Conservation (phyloP, 2,329 filamentous ascomycete genomes). For the Verticillium longisporum region DNA sequence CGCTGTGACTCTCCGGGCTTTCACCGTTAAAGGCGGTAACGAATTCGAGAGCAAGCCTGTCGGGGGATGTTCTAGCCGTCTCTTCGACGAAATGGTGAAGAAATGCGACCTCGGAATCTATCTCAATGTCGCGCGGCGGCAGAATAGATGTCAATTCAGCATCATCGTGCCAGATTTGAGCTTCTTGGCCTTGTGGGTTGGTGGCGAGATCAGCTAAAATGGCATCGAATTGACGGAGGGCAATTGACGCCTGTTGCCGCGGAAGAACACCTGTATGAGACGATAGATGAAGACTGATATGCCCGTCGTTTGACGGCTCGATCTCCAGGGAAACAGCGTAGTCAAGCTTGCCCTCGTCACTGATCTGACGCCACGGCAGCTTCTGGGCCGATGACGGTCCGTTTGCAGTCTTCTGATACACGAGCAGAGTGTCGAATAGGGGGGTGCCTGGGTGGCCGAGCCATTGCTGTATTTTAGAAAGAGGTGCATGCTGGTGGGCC, state of each 20-base stretch:
- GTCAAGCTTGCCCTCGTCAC: constrained; percentile 65
- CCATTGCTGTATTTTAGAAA: constrained; percentile 67
- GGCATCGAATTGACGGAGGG: constrained; percentile 67
- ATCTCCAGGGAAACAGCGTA: constrained; percentile 79
- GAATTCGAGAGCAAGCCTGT: constrained; percentile 69
- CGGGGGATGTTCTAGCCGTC: constrained; percentile 47
- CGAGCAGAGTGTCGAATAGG: constrained; percentile 80
- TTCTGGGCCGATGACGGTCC: background rate
- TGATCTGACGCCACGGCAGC: constrained; percentile 47
- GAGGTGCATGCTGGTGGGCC: constrained; percentile 64
- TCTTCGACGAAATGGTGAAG: constrained; percentile 75
- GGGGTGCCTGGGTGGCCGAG: constrained; percentile 56
- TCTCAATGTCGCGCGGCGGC: constrained; percentile 48
- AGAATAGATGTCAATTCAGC: constrained; percentile 55
- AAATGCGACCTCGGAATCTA: constrained; percentile 52
- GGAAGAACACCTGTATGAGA: constrained; percentile 61
- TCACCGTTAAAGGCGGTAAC: constrained; percentile 46
- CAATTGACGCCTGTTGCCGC: constrained; percentile 54
- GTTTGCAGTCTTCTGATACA: constrained; percentile 53
- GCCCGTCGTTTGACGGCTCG: constrained; percentile 42
- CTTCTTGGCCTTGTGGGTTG: constrained; percentile 32
- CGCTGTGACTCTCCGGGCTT: constrained; percentile 41
- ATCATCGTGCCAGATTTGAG: constrained; percentile 24
- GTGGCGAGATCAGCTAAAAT: constrained; percentile 54
- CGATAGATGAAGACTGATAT: constrained; percentile 58